A percentile compares a stretch with the other conserved stretches of the same genome.
Evolutionary conservation across 2,329 filamentous ascomycete genomes (phyloP).

Genomic region (Cytospora piceae): DNA sequence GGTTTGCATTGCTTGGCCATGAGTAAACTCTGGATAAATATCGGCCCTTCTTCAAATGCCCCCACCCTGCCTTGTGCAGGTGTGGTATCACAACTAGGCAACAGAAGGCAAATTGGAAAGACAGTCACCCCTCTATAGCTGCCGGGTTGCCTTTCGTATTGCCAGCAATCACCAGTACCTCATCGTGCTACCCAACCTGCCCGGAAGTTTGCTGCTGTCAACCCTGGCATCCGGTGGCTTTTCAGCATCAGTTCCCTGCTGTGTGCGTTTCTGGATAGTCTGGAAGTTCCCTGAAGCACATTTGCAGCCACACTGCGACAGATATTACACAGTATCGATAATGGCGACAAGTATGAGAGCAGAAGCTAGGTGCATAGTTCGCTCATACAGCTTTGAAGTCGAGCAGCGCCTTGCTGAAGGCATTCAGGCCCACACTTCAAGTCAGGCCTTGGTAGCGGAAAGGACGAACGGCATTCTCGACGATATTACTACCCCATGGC

Average conservation of each 20-base stretch:
- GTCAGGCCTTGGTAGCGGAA: constrained; percentile 23
- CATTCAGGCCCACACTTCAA: background rate
- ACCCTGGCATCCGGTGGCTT: background rate
- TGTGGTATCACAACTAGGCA: background rate
- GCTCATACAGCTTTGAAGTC: constrained; percentile 20
- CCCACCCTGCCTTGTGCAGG: background rate
- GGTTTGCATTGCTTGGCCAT: background rate
- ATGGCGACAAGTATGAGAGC: background rate
- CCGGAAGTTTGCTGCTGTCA: background rate
- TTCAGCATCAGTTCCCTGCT: background rate
- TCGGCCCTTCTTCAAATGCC: too few relatives aligned
- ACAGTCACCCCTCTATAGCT: too few relatives aligned
- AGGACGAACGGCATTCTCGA: background rate
- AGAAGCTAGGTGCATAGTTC: background rate
- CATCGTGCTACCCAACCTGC: background rate
- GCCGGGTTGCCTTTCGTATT: too few relatives aligned
- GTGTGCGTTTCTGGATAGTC: background rate
- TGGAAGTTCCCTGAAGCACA: background rate
- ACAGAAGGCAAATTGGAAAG: background rate
- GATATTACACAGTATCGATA: background rate
- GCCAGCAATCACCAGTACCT: too few relatives aligned
- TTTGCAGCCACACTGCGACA: background rate
- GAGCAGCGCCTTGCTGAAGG: constrained; percentile 15
- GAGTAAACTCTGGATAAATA: too few relatives aligned
- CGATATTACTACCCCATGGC: constrained; percentile 25